Conservation (phyloP, 805 yeast genomes). For the Saturnispora saitoi region DNA sequence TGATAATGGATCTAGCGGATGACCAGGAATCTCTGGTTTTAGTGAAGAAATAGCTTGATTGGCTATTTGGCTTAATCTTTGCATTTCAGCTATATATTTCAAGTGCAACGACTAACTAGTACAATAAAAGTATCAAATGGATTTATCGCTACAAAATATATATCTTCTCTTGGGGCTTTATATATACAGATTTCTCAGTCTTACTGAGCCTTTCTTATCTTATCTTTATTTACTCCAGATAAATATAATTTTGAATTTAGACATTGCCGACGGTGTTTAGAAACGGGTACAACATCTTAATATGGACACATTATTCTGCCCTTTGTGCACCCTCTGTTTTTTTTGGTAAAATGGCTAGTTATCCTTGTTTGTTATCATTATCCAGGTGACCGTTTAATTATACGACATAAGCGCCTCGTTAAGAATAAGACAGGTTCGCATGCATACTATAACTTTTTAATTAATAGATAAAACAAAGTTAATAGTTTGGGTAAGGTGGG, state of each 20-base stretch:
- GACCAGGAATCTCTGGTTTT: slow-evolving; percentile 46
- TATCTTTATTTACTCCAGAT: neutral
- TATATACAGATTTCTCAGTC: too few species aligned
- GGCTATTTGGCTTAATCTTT: slow-evolving; percentile 58
- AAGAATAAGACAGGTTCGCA: too few species aligned
- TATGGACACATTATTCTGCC: neutral
- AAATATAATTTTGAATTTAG: neutral
- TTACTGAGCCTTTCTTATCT: neutral
- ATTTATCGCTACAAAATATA: too few species aligned
- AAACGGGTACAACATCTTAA: neutral
- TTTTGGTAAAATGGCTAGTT: neutral
- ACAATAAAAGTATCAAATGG: too few species aligned
- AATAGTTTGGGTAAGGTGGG: too few species aligned
- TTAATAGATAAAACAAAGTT: too few species aligned
- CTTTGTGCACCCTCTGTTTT: neutral
- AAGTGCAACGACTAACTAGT: too few species aligned
- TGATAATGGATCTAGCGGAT: slow-evolving; percentile 67
- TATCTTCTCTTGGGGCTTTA: too few species aligned
- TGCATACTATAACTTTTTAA: too few species aligned
- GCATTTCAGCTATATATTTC: slow-evolving; percentile 32
- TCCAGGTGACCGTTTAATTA: too few species aligned
- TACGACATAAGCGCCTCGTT: too few species aligned
- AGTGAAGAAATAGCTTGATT: slow-evolving; percentile 49
- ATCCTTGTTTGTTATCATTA: too few species aligned
- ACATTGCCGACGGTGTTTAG: neutral